Evolutionary conservation across 2,329 filamentous ascomycete species (phyloP).

Genomic region (Cladosporium colombiae): DNA sequence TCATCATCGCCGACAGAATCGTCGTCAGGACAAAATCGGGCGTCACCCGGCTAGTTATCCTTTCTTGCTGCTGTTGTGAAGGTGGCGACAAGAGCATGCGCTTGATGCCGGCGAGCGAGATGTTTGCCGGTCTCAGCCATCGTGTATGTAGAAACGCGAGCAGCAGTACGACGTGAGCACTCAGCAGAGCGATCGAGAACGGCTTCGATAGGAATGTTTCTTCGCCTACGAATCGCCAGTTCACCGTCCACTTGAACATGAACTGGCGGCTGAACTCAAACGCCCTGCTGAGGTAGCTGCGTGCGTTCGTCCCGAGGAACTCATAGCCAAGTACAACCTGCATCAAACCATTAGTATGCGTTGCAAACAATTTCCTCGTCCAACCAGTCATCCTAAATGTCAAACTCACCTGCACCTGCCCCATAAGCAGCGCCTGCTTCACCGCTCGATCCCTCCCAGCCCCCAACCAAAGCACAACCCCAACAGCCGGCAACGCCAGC

Average conservation of each 20-base stretch:
- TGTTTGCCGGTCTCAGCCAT: constrained; percentile 72
- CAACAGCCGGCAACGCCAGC: constrained; percentile 78
- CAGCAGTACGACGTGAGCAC: constrained; percentile 66
- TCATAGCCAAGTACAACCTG: constrained; percentile 61
- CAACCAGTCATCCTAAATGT: background rate
- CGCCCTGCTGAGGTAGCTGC: constrained; percentile 75
- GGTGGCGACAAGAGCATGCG: constrained; percentile 47
- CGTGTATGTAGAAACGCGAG: constrained; percentile 63
- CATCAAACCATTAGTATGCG: constrained; percentile 21
- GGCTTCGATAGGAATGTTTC: constrained; percentile 70
- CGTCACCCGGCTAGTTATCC: constrained; percentile 61
- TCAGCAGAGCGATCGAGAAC: constrained; percentile 70
- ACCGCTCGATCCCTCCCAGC: constrained; percentile 67
- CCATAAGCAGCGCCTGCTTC: constrained; percentile 69
- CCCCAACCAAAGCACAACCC: constrained; percentile 71
- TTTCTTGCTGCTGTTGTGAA: constrained; percentile 56
- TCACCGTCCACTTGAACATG: constrained; percentile 97
- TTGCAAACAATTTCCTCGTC: background rate
- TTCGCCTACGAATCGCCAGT: constrained; percentile 95
- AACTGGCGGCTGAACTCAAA: constrained; percentile 92
- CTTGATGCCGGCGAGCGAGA: constrained; percentile 58
- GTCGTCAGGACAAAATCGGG: constrained; percentile 74
- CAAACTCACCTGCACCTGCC: constrained; percentile 70
- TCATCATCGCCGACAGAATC: constrained; percentile 72
- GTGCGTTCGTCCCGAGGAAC: constrained; percentile 66